Conservation (phyloP, 257 asterid genomes). For the Echites panduratus region DNA sequence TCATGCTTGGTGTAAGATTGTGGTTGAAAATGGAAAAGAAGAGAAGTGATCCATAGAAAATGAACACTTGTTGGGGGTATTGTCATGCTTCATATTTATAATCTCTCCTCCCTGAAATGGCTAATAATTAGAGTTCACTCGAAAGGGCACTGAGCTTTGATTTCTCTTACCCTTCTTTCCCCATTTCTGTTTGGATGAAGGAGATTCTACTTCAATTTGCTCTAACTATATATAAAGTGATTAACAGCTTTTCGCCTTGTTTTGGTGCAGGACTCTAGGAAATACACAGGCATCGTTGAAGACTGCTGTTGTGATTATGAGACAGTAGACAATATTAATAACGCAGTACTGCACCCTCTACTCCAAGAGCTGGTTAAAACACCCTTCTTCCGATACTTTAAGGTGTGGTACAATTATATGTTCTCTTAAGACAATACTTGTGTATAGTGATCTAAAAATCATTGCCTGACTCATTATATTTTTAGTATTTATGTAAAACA, state of each 20-base stretch:
- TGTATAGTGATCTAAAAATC: not conserved
- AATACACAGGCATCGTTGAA: conserved; percentile 86
- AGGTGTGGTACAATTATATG: conserved; percentile 62
- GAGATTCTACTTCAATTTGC: not conserved
- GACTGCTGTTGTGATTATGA: conserved; percentile 98
- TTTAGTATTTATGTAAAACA: not conserved
- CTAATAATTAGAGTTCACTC: not conserved
- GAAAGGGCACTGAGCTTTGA: no score
- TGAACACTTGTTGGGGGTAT: no score
- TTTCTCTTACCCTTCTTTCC: no score
- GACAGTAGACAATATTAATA: conserved; percentile 76
- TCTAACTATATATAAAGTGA: not conserved
- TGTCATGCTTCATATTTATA: not conserved
- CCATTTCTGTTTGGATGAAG: not conserved
- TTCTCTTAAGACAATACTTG: not conserved
- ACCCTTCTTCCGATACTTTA: conserved; percentile 87
- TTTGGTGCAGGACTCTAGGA: conserved; percentile 67
- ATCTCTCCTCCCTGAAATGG: not conserved
- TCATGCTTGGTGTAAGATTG: not conserved
- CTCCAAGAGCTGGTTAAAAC: conserved; percentile 83
- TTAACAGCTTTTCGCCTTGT: not conserved
- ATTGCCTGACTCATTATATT: not conserved
- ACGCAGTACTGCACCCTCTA: conserved; percentile 73
- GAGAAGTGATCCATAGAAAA: not conserved
- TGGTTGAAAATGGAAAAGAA: not conserved